A percentile compares a stretch with the other conserved stretches of the same genome.
phyloP scores from a whole-genome alignment of 176 grass and related monocot species.

The Echinochloa phyllopogon region DNA sequence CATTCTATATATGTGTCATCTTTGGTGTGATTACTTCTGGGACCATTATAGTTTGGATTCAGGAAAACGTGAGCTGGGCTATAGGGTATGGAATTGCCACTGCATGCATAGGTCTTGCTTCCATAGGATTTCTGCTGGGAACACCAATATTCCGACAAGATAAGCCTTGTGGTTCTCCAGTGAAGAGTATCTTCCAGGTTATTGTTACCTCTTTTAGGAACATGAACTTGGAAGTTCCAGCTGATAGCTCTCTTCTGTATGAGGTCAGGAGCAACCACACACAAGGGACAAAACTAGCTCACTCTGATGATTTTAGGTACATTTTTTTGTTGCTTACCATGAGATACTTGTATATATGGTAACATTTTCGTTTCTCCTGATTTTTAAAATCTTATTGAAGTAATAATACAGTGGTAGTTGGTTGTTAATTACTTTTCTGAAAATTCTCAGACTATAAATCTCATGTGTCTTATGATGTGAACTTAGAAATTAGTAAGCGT shows the following conservation, averaged over 20 bases:
- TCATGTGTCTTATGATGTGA: slow-evolving; percentile 24
- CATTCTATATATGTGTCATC: slow-evolving; percentile 59
- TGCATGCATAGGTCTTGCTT: slow-evolving; percentile 47
- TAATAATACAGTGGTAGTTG: neutral
- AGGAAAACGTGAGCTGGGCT: slow-evolving; percentile 67
- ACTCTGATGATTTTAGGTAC: slow-evolving; percentile 68
- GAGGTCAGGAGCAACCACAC: slow-evolving; percentile 42
- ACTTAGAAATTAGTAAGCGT: neutral
- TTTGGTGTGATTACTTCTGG: slow-evolving; percentile 67
- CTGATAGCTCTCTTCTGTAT: slow-evolving; percentile 55
- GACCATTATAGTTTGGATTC: slow-evolving; percentile 61
- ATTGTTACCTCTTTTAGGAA: slow-evolving; percentile 60
- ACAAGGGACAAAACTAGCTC: slow-evolving; percentile 42
- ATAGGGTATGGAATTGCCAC: slow-evolving; percentile 66
- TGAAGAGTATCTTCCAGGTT: slow-evolving; percentile 60
- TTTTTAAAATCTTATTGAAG: neutral
- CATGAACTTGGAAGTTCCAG: slow-evolving; percentile 44
- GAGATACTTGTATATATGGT: neutral
- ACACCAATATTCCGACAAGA: slow-evolving; percentile 42
- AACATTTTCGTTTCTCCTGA: neutral
- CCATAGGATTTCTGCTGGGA: slow-evolving; percentile 53
- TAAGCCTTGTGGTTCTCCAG: slow-evolving; percentile 49
- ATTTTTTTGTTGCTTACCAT: slow-evolving; percentile 8
- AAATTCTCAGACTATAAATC: slow-evolving; percentile 1
- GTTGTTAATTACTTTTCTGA: slow-evolving; percentile 5